A percentile compares a stretch with the other conserved stretches of the same genome.
phyloP scores from a whole-genome alignment of 345 rosid genomes.

The Eucalyptus marginata region DNA sequence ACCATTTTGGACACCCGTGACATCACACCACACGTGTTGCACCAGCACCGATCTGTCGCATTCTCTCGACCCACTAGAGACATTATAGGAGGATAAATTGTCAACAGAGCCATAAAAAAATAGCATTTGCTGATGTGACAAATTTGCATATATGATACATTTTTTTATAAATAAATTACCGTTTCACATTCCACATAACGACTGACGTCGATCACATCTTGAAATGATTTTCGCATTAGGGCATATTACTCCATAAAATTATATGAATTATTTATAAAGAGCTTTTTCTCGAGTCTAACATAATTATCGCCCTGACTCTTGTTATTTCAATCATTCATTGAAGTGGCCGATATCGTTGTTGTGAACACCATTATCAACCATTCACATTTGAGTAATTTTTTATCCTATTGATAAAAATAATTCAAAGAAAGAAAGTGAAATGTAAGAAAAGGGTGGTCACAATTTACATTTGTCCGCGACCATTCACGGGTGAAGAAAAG shows the following conservation, averaged over 20 bases:
- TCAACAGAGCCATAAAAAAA: background rate
- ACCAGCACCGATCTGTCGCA: background rate
- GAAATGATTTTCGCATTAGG: no score
- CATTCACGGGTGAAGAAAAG: no score
- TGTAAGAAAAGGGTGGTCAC: background rate
- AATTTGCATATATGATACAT: no score
- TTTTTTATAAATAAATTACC: no score
- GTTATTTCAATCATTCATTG: rapidly evolving
- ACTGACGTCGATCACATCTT: no score
- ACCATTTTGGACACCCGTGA: background rate
- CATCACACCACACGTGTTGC: background rate
- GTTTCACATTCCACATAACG: no score
- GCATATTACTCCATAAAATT: no score
- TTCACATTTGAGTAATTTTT: background rate
- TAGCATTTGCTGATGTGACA: no score
- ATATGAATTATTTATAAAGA: no score
- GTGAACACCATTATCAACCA: background rate
- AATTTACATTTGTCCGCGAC: no score
- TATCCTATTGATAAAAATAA: rapidly evolving
- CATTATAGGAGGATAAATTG: background rate
- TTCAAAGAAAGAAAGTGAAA: background rate
- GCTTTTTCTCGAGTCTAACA: background rate
- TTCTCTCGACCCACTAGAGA: background rate
- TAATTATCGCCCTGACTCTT: rapidly evolving
- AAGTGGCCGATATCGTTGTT: rapidly evolving